Evolutionary conservation across 352 stramenopile species (phyloP).

Genomic region (Phytopythium ostracodes): DNA sequence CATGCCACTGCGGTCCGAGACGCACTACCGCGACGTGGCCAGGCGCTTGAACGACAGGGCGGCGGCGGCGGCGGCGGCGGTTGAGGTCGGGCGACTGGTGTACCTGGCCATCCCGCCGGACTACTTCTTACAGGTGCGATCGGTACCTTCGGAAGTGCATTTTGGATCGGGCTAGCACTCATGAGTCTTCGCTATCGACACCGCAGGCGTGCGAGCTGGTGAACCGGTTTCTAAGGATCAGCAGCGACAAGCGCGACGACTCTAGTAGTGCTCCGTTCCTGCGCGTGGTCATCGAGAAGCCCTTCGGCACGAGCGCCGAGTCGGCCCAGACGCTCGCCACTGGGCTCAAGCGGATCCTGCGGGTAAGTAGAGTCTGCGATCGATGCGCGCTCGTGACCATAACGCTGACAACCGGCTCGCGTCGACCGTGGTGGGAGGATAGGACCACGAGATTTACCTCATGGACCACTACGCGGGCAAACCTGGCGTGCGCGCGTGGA

Average conservation of each 20-base stretch:
- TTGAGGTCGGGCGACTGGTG: slow-evolving; percentile 46
- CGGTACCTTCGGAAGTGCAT: too few relatives aligned
- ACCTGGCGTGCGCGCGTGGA: slow-evolving; percentile 46
- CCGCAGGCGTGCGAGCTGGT: slow-evolving; percentile 32
- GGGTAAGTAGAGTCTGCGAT: slow-evolving; percentile 11
- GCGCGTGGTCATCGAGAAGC: slow-evolving; percentile 77
- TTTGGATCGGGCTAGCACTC: too few relatives aligned
- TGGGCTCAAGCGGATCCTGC: slow-evolving; percentile 32
- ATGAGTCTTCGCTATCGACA: too few relatives aligned
- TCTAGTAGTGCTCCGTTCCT: slow-evolving; percentile 27
- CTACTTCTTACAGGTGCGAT: slow-evolving; percentile 52
- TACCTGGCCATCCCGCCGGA: slow-evolving; percentile 77
- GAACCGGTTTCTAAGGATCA: slow-evolving; percentile 25
- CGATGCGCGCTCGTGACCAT: slow-evolving; percentile 7
- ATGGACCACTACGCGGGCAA: slow-evolving; percentile 89
- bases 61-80: neutral
- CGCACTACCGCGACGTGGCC: slow-evolving; percentile 28
- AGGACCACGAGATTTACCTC: slow-evolving; percentile 67
- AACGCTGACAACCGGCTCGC: too few relatives aligned
- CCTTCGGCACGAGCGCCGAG: slow-evolving; percentile 57
- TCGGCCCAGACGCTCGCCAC: slow-evolving; percentile 43
- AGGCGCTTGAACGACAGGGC: slow-evolving; percentile 8
- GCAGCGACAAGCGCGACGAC: neutral
- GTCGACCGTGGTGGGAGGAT: neutral
- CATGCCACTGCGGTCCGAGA: slow-evolving; percentile 25